Base-by-base conservation (phyloP, 495 filamentous ascomycete species). In the Podospora pseudocomata region DNA sequence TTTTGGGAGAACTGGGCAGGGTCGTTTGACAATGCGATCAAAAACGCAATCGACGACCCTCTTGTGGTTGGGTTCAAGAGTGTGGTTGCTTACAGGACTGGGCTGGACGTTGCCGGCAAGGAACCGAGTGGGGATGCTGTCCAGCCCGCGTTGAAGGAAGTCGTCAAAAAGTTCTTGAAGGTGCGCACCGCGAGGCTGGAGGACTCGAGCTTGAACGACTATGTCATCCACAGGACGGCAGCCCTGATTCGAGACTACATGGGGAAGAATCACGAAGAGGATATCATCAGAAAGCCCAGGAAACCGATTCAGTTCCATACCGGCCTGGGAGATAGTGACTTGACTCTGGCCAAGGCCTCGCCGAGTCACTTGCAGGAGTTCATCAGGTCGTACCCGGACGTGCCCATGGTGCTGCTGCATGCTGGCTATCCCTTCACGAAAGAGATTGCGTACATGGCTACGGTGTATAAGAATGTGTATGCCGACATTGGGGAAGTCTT, bases 291-390 rank as follows among this genome's bases (percentile, higher is more conserved):
- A 20, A 63, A 26, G n/a, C 30, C 5, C 15, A 84, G 80, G 67
- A 95, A 95, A 72, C 92, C 93, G 1, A 74, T 97, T 32, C 93
- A 96, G 72, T 91, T 97, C 67, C 92, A 96, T 72, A 94, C 92
- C 0, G 93, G 93, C 0, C 82, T 96, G 1, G 93, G 93, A 0
- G 92, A 96, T 71, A 92, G 90, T 69, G 92, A 96, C 77, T 89
- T 96, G 63, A 85, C 81, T 5, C 81, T 96, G 7, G 73, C 85
- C 0, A 84, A 82, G 62, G 85, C 92, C 0, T 94, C 92, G 65
- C 93, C 93, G 7, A 87, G 92, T 53, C 87, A 91, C 72, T 74
- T 97, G 44, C 91, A 96, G 76, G 77, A 80, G 0, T 85, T 96
- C 67, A 92, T 97, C 68, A 82, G 86, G 16, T 79, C 83, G 6